Conservation (phyloP, 306 rosid species). For the Rubus idaeus region DNA sequence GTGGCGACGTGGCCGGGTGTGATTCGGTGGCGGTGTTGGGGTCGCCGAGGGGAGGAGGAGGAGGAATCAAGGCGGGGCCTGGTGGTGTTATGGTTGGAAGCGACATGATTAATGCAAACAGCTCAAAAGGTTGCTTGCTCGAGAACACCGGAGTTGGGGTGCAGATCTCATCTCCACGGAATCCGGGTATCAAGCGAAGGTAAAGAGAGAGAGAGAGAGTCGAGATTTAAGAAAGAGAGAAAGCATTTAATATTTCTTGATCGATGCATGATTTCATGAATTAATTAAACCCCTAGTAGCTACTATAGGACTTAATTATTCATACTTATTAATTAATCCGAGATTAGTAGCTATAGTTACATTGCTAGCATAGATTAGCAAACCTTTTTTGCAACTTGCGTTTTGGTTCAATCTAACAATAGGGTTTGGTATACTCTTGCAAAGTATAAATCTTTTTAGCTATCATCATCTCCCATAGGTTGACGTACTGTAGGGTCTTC, state of each 20-base stretch:
- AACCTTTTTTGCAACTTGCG: constrained; percentile 4
- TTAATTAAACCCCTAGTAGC: constrained; percentile 9
- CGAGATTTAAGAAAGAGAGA: background rate
- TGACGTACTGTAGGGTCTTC: background rate
- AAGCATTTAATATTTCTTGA: constrained; percentile 9
- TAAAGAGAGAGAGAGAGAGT: constrained; percentile 15
- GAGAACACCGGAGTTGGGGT: constrained; percentile 44
- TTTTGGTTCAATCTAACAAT: constrained; percentile 6
- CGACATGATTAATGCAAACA: constrained; percentile 43
- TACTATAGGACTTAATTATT: background rate
- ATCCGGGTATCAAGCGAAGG: constrained; percentile 85
- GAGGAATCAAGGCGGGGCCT: constrained; percentile 14
- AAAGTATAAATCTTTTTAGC: background rate
- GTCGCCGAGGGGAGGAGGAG: constrained; percentile 33
- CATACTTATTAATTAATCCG: background rate
- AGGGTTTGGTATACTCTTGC: background rate
- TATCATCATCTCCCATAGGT: background rate
- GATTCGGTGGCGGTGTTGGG: constrained; percentile 31
- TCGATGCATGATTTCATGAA: constrained; percentile 11
- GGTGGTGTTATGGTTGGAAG: constrained; percentile 39
- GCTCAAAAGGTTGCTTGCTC: constrained; percentile 46
- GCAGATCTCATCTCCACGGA: constrained; percentile 93
- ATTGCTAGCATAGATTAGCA: constrained; percentile 1
- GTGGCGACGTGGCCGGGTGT: constrained; percentile 25
- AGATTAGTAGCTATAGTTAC: constrained; percentile 9